Conservation (phyloP, 208 protist species). For the Crithidia mellificae region DNA sequence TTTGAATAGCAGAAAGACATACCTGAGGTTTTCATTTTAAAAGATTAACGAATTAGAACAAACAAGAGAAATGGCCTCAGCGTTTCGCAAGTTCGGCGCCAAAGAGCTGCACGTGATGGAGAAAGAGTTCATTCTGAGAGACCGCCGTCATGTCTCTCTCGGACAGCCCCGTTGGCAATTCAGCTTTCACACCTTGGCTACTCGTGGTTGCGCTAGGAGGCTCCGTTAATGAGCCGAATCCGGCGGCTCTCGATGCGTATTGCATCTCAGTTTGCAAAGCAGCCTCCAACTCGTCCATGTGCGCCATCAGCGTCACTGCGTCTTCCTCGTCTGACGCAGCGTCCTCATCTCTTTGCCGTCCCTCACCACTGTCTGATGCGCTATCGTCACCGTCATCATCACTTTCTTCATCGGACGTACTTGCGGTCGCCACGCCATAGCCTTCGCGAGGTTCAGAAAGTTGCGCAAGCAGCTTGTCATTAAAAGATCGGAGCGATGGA, state of each 20-base stretch:
- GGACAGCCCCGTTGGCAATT: conserved; percentile 6
- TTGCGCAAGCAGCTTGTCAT: too few relatives aligned
- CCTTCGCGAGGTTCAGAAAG: too few relatives aligned
- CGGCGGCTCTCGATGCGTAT: not conserved
- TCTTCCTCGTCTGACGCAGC: not conserved
- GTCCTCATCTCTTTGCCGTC: too few relatives aligned
- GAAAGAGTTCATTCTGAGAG: conserved; percentile 40
- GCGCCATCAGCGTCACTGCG: conserved; percentile 4
- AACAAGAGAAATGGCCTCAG: not conserved
- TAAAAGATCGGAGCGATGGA: too few relatives aligned
- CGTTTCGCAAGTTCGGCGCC: conserved; percentile 17
- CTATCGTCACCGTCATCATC: not conserved
- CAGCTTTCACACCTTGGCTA: not conserved
- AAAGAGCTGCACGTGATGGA: conserved; percentile 46
- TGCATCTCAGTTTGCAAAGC: conserved; percentile 7
- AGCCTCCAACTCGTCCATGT: conserved; percentile 20
- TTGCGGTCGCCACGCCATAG: too few relatives aligned
- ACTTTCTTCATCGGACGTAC: not conserved
- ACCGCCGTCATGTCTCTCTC: conserved; percentile 31
- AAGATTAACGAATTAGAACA: too few relatives aligned
- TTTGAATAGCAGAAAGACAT: too few relatives aligned
- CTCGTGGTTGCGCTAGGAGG: not conserved
- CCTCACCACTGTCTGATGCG: too few relatives aligned
- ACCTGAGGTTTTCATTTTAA: too few relatives aligned
- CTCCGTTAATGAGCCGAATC: not conserved